Evolutionary conservation across 2,329 filamentous ascomycete genomes (phyloP), one percentile per base, ranked within the genome.

Genomic region (Stemphylium vesicarium): DNA sequence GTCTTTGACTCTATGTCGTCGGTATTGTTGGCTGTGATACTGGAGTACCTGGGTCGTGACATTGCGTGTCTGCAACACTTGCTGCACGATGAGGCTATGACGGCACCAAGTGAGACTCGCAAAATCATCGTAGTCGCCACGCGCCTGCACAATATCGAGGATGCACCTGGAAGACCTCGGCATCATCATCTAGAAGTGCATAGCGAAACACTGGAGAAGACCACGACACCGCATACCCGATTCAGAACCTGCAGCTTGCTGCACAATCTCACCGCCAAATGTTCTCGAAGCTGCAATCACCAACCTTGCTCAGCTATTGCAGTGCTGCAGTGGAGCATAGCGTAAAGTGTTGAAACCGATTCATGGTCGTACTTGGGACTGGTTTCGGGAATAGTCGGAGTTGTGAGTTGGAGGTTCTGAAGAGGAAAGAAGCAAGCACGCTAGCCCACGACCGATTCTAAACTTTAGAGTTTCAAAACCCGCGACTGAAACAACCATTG

Each of bases 401-500:
- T 42, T 54, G 18, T 18, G 16, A 44, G 42, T 44, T 35, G 18
- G 35, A 7, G 26, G 35, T 33, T 51, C n/a, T 22, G 20, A 40
- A 39, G 35, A 31, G 41, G 36, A 31, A 18, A 51, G 38, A 52
- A 53, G 47, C 50, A 44, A 48, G 40, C 33, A 49, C 63, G 56
- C 66, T 63, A 68, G 56, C 15, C 50, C 43, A 59, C 41, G 26
- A 53, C 53, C 42, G 51, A 61, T 53, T 54, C 56, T 56, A 69
- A 68, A 66, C 66, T 53, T 53, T 59, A 56, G 56, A 61, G 65
- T 69, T 70, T 70, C 66, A 68, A 38, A 42, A 51, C 29, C 42
- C 36, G 16, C 50, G 36, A 55, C 58, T 61, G 60, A 63, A 63
- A 63, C 60, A 49, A 61, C 49, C 38, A 55, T 48, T 13, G 44